Conservation (phyloP, 1,139 yeast species). For the Saccharomyces hybrid region DNA sequence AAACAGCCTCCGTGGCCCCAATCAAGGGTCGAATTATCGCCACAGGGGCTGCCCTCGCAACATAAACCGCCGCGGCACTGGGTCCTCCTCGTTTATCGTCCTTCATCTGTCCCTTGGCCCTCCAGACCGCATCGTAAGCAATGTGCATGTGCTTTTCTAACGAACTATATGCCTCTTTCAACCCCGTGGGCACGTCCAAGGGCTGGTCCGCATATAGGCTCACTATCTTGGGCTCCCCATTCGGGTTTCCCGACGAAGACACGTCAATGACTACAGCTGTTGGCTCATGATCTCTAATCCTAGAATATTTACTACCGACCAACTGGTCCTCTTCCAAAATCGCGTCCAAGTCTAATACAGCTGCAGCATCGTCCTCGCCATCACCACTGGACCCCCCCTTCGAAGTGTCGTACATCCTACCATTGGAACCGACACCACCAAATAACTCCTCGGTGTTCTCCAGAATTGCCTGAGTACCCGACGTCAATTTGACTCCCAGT, state of each 20-base stretch:
- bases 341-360: conserved; percentile 16
- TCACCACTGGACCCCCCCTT: background rate
- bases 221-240: conserved; percentile 41
- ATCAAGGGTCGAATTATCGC: conserved; percentile 77
- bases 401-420: conserved; percentile 9
- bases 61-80: conserved; percentile 51
- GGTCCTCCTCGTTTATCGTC: conserved; percentile 47
- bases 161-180: conserved; percentile 62
- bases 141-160: conserved; percentile 59
- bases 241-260: conserved; percentile 30
- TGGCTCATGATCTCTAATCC: conserved; percentile 20
- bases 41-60: conserved; percentile 74
- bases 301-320: conserved; percentile 28
- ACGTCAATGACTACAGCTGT: conserved; percentile 23
- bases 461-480: conserved; percentile 77
- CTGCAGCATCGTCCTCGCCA: conserved; percentile 8
- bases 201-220: conserved; percentile 89
- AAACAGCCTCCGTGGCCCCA: conserved; percentile 87
- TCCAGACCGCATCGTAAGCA: conserved; percentile 56
- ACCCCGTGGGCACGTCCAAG: conserved; percentile 56
- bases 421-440: conserved; percentile 26
- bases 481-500: conserved; percentile 77
- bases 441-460: conserved; percentile 62
- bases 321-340: conserved; percentile 24
- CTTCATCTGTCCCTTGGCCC: conserved; percentile 52